Evolutionary conservation across 2,329 filamentous ascomycete species (phyloP).

Genomic region (Trichoderma arundinaceum): DNA sequence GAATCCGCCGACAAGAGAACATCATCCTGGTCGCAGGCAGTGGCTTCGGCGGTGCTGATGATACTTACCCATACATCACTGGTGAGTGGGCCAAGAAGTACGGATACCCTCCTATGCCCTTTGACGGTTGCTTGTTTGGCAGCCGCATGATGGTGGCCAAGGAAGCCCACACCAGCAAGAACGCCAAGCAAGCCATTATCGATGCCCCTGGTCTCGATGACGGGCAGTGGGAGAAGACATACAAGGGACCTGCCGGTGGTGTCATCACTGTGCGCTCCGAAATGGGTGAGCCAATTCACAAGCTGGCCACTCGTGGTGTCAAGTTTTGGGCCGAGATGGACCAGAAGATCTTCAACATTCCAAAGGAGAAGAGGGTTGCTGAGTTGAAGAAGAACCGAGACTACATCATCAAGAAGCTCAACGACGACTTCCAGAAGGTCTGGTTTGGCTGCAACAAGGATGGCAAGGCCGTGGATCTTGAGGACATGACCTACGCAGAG

Average conservation of each 20-base stretch:
- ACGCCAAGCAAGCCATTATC: conserved; percentile 87
- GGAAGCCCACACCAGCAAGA: conserved; percentile 85
- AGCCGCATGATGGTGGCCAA: conserved; percentile 95
- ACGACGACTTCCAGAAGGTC: conserved; percentile 95
- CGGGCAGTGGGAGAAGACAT: conserved; percentile 86
- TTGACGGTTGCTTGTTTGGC: conserved; percentile 88
- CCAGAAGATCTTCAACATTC: conserved; percentile 93
- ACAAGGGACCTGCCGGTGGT: conserved; percentile 88
- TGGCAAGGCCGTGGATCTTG: conserved; percentile 82
- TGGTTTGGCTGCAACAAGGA: conserved; percentile 90
- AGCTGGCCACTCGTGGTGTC: conserved; percentile 95
- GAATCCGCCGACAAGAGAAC: conserved; percentile 84
- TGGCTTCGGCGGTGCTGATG: conserved; percentile 87
- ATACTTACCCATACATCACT: conserved; percentile 91
- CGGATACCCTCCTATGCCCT: conserved; percentile 91
- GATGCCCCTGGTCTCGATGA: conserved; percentile 85
- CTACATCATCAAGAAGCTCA: conserved; percentile 94
- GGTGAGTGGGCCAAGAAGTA: conserved; percentile 87
- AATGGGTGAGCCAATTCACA: conserved; percentile 99
- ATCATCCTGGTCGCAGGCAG: conserved; percentile 88
- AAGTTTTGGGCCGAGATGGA: conserved; percentile 99
- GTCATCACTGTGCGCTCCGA: conserved; percentile 96
- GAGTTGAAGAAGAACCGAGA: conserved; percentile 88
- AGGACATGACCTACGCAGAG: conserved; percentile 95
- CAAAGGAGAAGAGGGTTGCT: conserved; percentile 89